Conservation (phyloP, 2,329 filamentous ascomycete genomes). For the Didymella exigua region DNA sequence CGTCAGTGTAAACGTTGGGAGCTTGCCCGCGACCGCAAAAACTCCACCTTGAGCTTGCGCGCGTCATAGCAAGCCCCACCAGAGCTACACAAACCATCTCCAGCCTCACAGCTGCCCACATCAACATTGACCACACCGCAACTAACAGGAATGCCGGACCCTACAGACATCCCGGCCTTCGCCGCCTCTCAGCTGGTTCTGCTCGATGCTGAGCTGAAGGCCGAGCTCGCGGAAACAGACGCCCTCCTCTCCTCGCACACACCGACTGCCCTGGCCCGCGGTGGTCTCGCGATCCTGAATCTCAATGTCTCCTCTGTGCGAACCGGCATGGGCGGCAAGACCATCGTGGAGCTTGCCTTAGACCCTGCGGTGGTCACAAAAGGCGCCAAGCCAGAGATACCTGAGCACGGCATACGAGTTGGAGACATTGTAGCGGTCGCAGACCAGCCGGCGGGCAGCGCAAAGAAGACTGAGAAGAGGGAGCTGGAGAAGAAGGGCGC, state of each 20-base stretch:
- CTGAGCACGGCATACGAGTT: conserved; percentile 75
- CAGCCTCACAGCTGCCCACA: conserved; percentile 1
- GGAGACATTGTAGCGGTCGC: conserved; percentile 80
- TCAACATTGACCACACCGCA: conserved; percentile 1
- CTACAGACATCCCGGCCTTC: conserved; percentile 68
- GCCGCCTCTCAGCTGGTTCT: conserved; percentile 73
- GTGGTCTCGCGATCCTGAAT: conserved; percentile 79
- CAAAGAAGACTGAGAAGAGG: conserved; percentile 73
- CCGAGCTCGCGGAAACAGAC: conserved; percentile 73
- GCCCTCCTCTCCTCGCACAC: conserved; percentile 70
- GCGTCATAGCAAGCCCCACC: conserved; percentile 17
- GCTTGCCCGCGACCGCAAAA: neutral
- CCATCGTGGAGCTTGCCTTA: conserved; percentile 77
- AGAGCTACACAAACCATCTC: conserved; percentile 4
- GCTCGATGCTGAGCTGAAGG: conserved; percentile 71
- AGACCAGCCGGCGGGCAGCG: conserved; percentile 73
- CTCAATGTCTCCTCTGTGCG: conserved; percentile 75
- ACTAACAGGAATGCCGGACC: conserved; percentile 29
- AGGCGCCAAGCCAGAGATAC: conserved; percentile 59
- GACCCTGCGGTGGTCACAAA: conserved; percentile 69
- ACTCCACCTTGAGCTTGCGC: neutral
- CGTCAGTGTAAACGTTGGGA: neutral
- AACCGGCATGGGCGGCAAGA: conserved; percentile 90
- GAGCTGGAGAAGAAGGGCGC: conserved; percentile 72
- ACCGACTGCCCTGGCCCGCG: conserved; percentile 72